phyloP scores from a whole-genome alignment of 305 asterid species.

The Fraxinus albicans region DNA sequence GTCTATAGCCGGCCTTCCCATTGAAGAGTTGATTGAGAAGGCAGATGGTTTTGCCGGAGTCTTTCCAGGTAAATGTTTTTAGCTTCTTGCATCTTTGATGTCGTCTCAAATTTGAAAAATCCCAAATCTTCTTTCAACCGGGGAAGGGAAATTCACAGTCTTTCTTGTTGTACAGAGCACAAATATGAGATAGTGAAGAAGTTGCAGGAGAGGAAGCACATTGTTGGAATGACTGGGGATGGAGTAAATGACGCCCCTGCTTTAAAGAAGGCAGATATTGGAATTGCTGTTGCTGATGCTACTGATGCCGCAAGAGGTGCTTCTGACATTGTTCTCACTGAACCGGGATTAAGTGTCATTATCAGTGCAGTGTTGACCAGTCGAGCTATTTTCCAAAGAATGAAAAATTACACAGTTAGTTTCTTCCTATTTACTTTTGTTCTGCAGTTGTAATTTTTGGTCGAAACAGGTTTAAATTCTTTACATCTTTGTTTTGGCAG shows the following conservation, averaged over 20 bases:
- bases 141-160: neutral
- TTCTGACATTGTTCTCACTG: conserved; percentile 56
- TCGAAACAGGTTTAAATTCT: neutral
- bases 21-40: conserved; percentile 53
- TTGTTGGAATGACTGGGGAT: conserved; percentile 69
- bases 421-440: neutral
- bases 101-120: neutral
- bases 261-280: conserved; percentile 67
- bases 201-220: conserved; percentile 56
- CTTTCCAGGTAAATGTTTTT: conserved; percentile 39
- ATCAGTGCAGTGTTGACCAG: conserved; percentile 61
- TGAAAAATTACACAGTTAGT: conserved; percentile 67
- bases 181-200: conserved; percentile 63
- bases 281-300: conserved; percentile 58
- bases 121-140: neutral
- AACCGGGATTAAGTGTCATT: conserved; percentile 56
- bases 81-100: neutral
- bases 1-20: conserved; percentile 44
- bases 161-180: conserved; percentile 29
- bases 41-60: conserved; percentile 70
- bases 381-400: conserved; percentile 60
- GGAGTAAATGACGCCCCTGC: conserved; percentile 69
- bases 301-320: conserved; percentile 67
- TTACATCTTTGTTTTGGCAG: conserved; percentile 36
- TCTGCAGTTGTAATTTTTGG: neutral